A percentile compares a stretch with the other conserved stretches of the same genome.
Conservation (phyloP, 2,329 filamentous ascomycete genomes). For the Beauveria pseudobassiana region DNA sequence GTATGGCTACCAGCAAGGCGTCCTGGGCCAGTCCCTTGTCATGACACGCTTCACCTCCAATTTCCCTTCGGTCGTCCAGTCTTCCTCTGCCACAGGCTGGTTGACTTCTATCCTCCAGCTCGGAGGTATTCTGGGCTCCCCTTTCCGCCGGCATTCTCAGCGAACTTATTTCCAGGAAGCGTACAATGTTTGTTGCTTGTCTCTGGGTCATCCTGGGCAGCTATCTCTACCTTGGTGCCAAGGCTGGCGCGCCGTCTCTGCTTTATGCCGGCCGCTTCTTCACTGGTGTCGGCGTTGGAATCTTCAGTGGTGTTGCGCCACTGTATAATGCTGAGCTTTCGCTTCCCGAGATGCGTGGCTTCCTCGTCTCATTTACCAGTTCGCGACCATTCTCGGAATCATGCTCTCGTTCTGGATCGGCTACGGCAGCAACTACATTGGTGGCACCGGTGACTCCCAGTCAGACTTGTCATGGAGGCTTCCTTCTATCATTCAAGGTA, state of each 20-base stretch:
- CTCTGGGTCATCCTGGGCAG: conserved; percentile 38
- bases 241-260: conserved; percentile 28
- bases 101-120: conserved; percentile 44
- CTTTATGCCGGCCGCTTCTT: conserved; percentile 43
- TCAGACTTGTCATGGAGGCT: conserved; percentile 36
- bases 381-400: conserved; percentile 52
- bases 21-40: conserved; percentile 45
- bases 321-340: conserved; percentile 46
- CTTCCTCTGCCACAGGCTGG: conserved; percentile 41
- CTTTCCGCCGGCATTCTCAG: conserved; percentile 39
- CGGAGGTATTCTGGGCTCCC: conserved; percentile 40
- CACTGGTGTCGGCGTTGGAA: conserved; percentile 41
- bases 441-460: conserved; percentile 34
- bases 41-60: conserved; percentile 43
- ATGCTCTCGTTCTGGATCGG: conserved; percentile 42
- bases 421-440: conserved; percentile 40
- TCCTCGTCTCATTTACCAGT: conserved; percentile 59
- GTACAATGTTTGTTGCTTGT: conserved; percentile 43
- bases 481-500: conserved; percentile 37
- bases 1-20: conserved; percentile 48
- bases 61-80: conserved; percentile 40
- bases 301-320: conserved; percentile 37
- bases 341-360: conserved; percentile 58
- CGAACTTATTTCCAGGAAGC: conserved; percentile 42
- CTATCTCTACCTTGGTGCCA: conserved; percentile 38